Base-by-base conservation (phyloP, 257 asterid genomes). In the Nicotiana tabacum region DNA sequence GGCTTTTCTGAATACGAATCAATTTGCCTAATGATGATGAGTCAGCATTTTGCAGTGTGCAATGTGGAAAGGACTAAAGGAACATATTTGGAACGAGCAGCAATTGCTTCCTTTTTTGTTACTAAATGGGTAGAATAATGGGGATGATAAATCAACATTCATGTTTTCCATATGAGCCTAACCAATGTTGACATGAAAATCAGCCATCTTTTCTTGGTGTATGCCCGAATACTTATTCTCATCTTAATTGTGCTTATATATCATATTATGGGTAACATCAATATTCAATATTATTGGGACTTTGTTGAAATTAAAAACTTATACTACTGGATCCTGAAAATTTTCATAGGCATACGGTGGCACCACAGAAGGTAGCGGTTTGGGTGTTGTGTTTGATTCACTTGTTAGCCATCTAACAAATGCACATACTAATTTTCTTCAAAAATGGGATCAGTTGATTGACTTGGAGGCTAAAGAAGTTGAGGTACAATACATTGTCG, bases 381-480 rank as follows among this genome's bases (percentile, higher is more conserved):
- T 96, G 76, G 92, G 97, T 62, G 90, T 88, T 81, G 62, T 92
- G 82, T 94, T 92, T 83, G 95, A 93, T 86, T 91, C 97, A 56
- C 93, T 94, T 83, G 92, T 92, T 84, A 87, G 92, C 83, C 99
- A 96, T 89, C 89, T 96, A 86, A 90, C 92, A 61, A 81, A 82
- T 68, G 87, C 82, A 24, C 98, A 96, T 80, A 81, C 90, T 68
- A 82, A 8, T 84, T 96, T 96, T 87, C 98, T 96, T 86, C 90
- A 85, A 82, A 92, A 89, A 82, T 96, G 99, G 99, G 97, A 94
- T 89, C 89, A 91, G 81, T 86, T 96, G 87, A 87, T 96, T 83
- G 99, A 96, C 90, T 90, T 96, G 88, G 99, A 96, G 90, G 93
- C 98, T 78, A 91, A 87, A 82, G 94, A 93, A 77, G 61, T 85